A percentile compares a stretch with the other conserved stretches of the same genome.
phyloP scores from a whole-genome alignment of 768 basidiomycete genomes.

The Hericium erinaceus region DNA sequence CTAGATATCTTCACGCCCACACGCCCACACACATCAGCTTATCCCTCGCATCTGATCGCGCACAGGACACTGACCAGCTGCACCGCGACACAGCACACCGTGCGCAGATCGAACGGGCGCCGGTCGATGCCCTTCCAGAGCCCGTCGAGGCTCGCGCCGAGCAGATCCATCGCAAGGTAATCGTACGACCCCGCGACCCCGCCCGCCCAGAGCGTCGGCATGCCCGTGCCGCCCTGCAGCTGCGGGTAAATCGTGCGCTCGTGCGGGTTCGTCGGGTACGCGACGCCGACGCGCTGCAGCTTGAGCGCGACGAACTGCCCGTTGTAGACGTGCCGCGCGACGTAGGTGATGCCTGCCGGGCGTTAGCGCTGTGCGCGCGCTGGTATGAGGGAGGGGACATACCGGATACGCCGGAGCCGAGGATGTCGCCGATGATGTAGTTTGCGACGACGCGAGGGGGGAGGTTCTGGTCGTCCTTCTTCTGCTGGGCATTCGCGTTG shows the following conservation, averaged over 20 bases:
- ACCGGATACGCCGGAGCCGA: conserved; percentile 75
- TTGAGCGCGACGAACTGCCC: conserved; percentile 63
- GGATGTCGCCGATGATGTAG: conserved; percentile 45
- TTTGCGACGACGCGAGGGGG: conserved; percentile 35
- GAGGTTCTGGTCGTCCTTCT: not conserved
- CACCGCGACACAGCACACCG: conserved; percentile 65
- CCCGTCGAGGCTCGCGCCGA: conserved; percentile 60
- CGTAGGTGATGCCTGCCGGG: conserved; percentile 55
- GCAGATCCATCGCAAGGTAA: conserved; percentile 63
- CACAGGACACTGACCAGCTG: conserved; percentile 48
- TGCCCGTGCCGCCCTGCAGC: conserved; percentile 63
- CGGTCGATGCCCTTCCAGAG: conserved; percentile 48
- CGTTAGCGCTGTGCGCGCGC: not conserved
- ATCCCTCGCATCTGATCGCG: not conserved
- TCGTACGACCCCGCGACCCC: conserved; percentile 23
- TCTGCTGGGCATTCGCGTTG: not conserved
- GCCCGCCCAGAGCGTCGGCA: conserved; percentile 62
- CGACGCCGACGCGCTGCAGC: conserved; percentile 57
- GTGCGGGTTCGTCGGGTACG: conserved; percentile 69
- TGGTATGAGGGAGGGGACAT: conserved; percentile 11
- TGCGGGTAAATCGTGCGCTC: conserved; percentile 62
- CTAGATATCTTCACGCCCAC: conserved; percentile 44
- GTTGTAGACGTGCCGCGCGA: conserved; percentile 48
- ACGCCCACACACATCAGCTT: not conserved
- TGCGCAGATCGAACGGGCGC: conserved; percentile 57